A percentile compares a stretch with the other conserved stretches of the same genome.
These are phyloP conservation scores for Trichoderma sp. DNA, from an alignment of 2,329 filamentous ascomycete species.

Conservation along the genomic window DNA sequence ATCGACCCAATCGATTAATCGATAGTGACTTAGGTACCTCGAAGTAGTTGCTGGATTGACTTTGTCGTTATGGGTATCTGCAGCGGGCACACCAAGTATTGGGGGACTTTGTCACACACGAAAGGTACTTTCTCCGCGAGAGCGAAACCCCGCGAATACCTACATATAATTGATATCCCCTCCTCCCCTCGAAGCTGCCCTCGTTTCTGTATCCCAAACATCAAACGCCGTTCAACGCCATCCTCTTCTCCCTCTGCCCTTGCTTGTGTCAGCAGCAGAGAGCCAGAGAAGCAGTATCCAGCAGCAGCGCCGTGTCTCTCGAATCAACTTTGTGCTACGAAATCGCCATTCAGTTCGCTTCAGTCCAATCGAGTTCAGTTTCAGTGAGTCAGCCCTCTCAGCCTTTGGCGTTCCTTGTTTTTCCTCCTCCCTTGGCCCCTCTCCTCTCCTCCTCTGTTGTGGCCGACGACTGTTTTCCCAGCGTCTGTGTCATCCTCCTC, in stretches of 20 bases:
- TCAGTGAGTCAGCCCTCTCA: background rate
- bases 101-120: too few relatives aligned
- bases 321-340: background rate
- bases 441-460: background rate
- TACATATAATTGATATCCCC: constrained; percentile 36
- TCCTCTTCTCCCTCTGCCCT: background rate
- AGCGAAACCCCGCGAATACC: constrained; percentile 35
- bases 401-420: background rate
- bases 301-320: background rate
- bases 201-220: constrained; percentile 28
- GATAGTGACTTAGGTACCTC: too few relatives aligned
- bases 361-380: background rate
- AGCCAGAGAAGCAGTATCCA: background rate
- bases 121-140: constrained; percentile 14
- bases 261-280: background rate
- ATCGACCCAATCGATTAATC: too few relatives aligned
- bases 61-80: too few relatives aligned
- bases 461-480: constrained; percentile 3
- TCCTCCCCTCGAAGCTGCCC: constrained; percentile 35
- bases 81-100: too few relatives aligned
- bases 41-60: background rate
- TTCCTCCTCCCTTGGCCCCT: background rate
- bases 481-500: background rate
- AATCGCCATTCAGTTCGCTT: too few relatives aligned
- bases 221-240: constrained; percentile 24